These are phyloP conservation scores for Leccinum subtestaceum DNA, from an alignment of 768 basidiomycete species.

Conservation along the genomic window DNA sequence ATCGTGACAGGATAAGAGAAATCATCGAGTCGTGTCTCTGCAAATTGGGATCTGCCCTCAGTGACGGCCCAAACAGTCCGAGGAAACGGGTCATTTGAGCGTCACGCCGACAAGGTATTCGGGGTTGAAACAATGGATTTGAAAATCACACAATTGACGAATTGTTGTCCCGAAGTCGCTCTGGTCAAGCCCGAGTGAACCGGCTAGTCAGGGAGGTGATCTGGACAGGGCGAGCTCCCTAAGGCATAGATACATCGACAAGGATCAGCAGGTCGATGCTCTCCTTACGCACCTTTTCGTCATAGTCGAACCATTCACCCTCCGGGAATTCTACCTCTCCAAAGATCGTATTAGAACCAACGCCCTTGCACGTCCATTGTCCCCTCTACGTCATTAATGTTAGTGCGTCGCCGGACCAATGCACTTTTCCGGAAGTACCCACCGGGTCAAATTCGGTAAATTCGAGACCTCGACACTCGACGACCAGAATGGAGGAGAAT, in stretches of 20 bases:
- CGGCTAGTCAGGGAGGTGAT: conserved; percentile 64
- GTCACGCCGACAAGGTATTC: too few relatives aligned
- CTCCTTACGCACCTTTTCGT: conserved; percentile 66
- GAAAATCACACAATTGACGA: neutral
- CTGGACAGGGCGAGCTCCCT: conserved; percentile 65
- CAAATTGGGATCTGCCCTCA: neutral
- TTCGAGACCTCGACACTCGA: conserved; percentile 89
- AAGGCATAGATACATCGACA: conserved; percentile 5
- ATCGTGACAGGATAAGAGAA: neutral
- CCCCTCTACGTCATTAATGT: conserved; percentile 48
- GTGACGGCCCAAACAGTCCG: neutral
- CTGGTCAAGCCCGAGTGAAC: conserved; percentile 60
- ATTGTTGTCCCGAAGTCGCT: neutral
- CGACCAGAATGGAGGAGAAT: conserved; percentile 60
- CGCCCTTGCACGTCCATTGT: conserved; percentile 71
- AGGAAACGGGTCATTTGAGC: neutral
- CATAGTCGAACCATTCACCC: conserved; percentile 82
- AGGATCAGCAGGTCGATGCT: neutral
- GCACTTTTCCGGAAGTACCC: conserved; percentile 14
- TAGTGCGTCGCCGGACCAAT: neutral
- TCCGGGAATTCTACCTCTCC: conserved; percentile 50
- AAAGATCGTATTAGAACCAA: conserved; percentile 53
- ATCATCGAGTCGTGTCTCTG: neutral
- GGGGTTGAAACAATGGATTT: neutral
- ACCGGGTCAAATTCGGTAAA: conserved; percentile 80